Base-by-base conservation (phyloP, 768 basidiomycete genomes). In the Rhizopogon vulgaris region DNA sequence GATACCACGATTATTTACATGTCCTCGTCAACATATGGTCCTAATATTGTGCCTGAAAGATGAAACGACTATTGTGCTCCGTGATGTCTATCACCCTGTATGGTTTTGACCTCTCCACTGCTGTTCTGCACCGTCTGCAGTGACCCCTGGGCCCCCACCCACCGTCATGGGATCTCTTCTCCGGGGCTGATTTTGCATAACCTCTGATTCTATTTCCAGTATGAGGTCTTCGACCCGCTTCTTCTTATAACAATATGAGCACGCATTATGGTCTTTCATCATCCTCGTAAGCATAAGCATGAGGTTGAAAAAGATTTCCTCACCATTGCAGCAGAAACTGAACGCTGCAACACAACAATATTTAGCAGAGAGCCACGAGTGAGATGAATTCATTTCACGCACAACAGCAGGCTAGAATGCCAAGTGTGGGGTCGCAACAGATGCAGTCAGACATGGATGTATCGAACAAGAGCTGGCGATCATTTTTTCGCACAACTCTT, bases 371-470 rank as follows among this genome's bases (percentile, higher is more conserved):
- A 5, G 52, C 55, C 55, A 36, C 18, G 22, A 6, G 2, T 7
- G 10, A 38, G 11, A 52, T 59, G 36, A 52, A 46, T 40, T 12
- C 6, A 22, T 15, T 10, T 41, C 25, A 32, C 46, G 30, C 41
- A 38, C 28, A 28, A 18, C 62, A 61, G 43, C 64, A 66, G 7
- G 56, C 56, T 3, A 53, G 0, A 22, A 64, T 50, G 28, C 54
- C 56, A 27, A 60, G 53, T 32, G 64, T 37, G n/a, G 56, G 14
- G 18, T 66, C 62, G 18, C 63, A 66, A 41, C 54, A 22, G 22
- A 22, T 22, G 22, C 22, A 61, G 39, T 64, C 64, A 14, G 17
- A 32, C 30, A 46, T 46, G 28, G 18, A 32, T 15, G 30, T 46
- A 22, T 32, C 15, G 8, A 32, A 18, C 8, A 32, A 15, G 22